Conservation (phyloP, 192 early-diverging fungal genomes). For the Coemansia sp. region DNA sequence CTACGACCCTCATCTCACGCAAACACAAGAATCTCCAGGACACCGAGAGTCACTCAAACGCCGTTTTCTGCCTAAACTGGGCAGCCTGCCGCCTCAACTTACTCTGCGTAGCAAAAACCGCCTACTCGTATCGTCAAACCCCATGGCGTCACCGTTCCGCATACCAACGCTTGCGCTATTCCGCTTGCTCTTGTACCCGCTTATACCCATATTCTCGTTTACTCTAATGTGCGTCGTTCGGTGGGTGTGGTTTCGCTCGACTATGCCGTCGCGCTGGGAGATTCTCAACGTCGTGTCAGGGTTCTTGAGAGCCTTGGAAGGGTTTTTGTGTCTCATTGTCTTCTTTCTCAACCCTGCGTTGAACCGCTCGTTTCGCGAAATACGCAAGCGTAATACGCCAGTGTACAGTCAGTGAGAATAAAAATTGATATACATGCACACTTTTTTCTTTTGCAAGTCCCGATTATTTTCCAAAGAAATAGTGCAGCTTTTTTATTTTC, state of each 20-base stretch:
- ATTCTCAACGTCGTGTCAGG: conserved; percentile 47
- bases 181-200: conserved; percentile 45
- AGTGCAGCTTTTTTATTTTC: not conserved
- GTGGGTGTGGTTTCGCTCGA: conserved; percentile 50
- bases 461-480: not conserved
- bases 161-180: conserved; percentile 44
- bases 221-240: conserved; percentile 52
- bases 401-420: conserved; percentile 15
- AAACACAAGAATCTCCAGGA: no score
- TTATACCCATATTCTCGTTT: conserved; percentile 50
- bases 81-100: conserved; percentile 19
- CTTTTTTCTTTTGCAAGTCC: not conserved
- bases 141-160: conserved; percentile 28
- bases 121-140: conserved; percentile 9
- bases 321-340: conserved; percentile 48
- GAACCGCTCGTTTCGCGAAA: conserved; percentile 50
- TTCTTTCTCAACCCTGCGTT: conserved; percentile 51
- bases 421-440: not conserved
- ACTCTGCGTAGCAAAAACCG: conserved; percentile 24
- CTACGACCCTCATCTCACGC: not conserved
- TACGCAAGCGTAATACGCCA: conserved; percentile 46
- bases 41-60: not conserved
- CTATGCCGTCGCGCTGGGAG: conserved; percentile 47
- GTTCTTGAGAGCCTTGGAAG: conserved; percentile 37
- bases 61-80: conserved; percentile 20